phyloP scores from a whole-genome alignment of 2,329 filamentous ascomycete species.

The Penicillium sp. region DNA sequence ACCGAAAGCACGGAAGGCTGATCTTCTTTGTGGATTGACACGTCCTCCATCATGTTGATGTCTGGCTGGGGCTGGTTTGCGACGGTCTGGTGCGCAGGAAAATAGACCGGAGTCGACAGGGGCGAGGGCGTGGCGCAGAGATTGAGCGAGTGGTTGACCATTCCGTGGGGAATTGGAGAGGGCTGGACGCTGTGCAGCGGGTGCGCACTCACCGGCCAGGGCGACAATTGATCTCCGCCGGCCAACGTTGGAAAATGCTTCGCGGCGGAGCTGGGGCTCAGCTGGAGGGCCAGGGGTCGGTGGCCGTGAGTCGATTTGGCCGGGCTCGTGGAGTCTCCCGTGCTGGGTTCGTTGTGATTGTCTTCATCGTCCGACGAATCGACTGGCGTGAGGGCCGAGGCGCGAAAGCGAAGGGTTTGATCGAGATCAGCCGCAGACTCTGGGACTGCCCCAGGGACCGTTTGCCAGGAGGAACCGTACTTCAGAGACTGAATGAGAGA shows the following conservation, averaged over 20 bases:
- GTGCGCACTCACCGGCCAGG: slow-evolving; percentile 22
- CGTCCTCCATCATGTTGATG: background rate
- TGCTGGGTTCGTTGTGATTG: slow-evolving; percentile 16
- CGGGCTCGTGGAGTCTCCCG: slow-evolving; percentile 18
- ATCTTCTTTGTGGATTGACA: background rate
- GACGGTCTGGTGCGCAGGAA: slow-evolving; percentile 14
- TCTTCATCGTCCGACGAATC: slow-evolving; percentile 40
- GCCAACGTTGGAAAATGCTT: background rate
- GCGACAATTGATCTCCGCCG: slow-evolving; percentile 17
- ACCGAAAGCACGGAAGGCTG: slow-evolving; percentile 1
- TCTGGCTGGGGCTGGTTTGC: background rate
- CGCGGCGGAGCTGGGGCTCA: background rate
- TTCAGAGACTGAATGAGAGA: slow-evolving; percentile 22
- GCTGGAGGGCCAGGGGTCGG: slow-evolving; percentile 1
- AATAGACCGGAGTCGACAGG: slow-evolving; percentile 33
- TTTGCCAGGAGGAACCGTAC: slow-evolving; percentile 22
- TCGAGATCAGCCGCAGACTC: slow-evolving; percentile 23
- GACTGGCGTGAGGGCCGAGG: slow-evolving; percentile 34
- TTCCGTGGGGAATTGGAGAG: slow-evolving; percentile 30
- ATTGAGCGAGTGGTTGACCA: slow-evolving; percentile 32
- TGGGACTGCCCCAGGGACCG: slow-evolving; percentile 19
- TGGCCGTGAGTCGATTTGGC: background rate
- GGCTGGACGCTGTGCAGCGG: slow-evolving; percentile 18
- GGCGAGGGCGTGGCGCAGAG: slow-evolving; percentile 30
- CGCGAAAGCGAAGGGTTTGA: slow-evolving; percentile 16